Base-by-base conservation (phyloP, 768 basidiomycete genomes). In the Suillus clintonianus region DNA sequence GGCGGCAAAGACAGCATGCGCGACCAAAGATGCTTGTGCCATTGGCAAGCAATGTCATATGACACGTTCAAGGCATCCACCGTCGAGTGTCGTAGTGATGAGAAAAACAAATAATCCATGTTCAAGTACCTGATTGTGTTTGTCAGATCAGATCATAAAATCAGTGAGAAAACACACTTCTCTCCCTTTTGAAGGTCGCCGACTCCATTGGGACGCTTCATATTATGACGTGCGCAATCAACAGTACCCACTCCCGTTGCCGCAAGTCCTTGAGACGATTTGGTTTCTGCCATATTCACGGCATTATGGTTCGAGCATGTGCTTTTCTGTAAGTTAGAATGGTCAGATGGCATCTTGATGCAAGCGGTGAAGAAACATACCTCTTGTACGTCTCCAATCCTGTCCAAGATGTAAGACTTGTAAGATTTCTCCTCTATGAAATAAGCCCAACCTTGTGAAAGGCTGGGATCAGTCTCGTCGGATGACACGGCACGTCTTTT, bases 181-280 rank as follows among this genome's bases (percentile, higher is more conserved):
- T 42, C 41, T 42, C 41, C 41, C 41, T 43, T 53, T 53, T 68
- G 67, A 22, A 68, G 41, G 39, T 68, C 66, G 2, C 63, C 61
- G 3, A 68, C 54, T 17, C 43, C 62, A 34, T 63, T 62, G 0
- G 65, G 62, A 1, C 47, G 51, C 42, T 54, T 64, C 62, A 71
- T 60, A 27, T 65, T 62, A 32, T 71, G 68, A 0, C 48, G 53
- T 7, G 67, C 68, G 57, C 79, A 80, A 22, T 72, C 68, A 1
- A 71, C 65, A 0, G 65, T 67, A 0, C 72, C 77, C 0, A 77
- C 62, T 0, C 80, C 76, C 19, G 68, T 77, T 10, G 74, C 68
- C 0, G 68, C 66, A 4, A 71, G 62, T 0, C 70, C 66, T 6
- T 15, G 4, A n/a, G 48, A n/a, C 3, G 41, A 32, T 58, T 45